Percentiles rank a stretch among this genome's conserved stretches.
Conservation (phyloP, 345 rosid genomes). For the Sapria himalayana region DNA sequence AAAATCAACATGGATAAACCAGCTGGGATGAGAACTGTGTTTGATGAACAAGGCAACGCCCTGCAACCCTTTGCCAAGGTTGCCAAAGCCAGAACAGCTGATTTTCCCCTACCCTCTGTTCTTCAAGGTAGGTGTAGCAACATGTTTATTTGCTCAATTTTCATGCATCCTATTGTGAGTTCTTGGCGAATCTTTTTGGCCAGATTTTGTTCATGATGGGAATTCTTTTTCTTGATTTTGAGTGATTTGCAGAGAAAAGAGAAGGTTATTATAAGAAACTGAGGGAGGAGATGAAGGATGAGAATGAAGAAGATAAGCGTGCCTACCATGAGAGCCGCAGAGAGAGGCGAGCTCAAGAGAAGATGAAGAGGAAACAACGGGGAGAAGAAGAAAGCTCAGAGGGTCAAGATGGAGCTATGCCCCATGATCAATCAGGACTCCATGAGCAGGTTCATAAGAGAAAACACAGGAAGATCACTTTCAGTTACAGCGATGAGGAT, state of each 20-base stretch:
- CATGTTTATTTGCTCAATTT: background rate
- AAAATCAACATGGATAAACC: slow-evolving; percentile 77
- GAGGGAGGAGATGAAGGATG: slow-evolving; percentile 57
- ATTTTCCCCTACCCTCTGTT: slow-evolving; percentile 28
- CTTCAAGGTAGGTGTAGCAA: slow-evolving; percentile 38
- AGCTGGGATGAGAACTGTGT: slow-evolving; percentile 49
- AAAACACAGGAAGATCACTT: slow-evolving; percentile 16
- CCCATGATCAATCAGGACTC: too few relatives aligned
- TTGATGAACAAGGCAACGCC: slow-evolving; percentile 70
- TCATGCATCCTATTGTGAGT: too few relatives aligned
- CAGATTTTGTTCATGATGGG: too few relatives aligned
- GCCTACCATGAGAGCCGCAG: slow-evolving; percentile 44
- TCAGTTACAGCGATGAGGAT: slow-evolving; percentile 16
- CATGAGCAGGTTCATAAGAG: slow-evolving; percentile 32
- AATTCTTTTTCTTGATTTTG: background rate
- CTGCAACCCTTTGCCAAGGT: slow-evolving; percentile 62
- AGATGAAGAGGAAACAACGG: slow-evolving; percentile 52
- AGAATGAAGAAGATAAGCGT: slow-evolving; percentile 62
- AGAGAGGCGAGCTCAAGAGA: slow-evolving; percentile 48
- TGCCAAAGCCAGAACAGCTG: slow-evolving; percentile 27
- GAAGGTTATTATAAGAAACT: slow-evolving; percentile 38
- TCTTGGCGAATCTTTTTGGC: too few relatives aligned
- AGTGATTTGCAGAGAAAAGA: slow-evolving; percentile 25
- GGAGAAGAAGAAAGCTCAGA: slow-evolving; percentile 15
- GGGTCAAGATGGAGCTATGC: slow-evolving; percentile 22